phyloP scores from a whole-genome alignment of 305 asterid genomes.

The Solanum aculeatissimum region DNA sequence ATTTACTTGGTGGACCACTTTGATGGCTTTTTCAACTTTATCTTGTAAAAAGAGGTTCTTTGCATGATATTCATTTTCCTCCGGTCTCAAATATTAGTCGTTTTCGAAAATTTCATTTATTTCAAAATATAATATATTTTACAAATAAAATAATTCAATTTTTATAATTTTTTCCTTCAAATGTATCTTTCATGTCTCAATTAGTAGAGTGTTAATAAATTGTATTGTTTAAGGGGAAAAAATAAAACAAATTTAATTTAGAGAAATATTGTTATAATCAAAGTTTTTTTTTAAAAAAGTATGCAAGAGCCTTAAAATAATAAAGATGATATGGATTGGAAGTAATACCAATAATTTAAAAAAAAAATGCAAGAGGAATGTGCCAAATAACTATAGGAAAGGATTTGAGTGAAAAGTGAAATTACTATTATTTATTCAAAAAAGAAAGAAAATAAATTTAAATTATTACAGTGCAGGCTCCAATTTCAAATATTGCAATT shows the following conservation, averaged over 20 bases:
- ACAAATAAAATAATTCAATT: neutral
- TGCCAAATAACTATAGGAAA: neutral
- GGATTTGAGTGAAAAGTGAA: neutral
- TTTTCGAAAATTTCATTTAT: neutral
- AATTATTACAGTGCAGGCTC: neutral
- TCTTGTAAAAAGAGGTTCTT: neutral
- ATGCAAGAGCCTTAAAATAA: neutral
- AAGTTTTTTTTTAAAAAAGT: neutral
- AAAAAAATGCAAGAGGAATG: neutral
- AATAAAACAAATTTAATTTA: neutral
- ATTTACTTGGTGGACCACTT: slow-evolving; percentile 1
- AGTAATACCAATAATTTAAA: neutral
- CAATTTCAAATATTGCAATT: neutral
- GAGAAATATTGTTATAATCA: neutral
- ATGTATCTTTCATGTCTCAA: neutral
- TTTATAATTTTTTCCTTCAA: neutral
- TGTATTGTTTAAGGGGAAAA: neutral
- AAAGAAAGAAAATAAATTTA: neutral
- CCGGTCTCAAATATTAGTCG: neutral
- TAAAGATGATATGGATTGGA: neutral
- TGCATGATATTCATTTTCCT: neutral
- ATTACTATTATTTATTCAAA: neutral
- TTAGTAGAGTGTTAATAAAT: neutral
- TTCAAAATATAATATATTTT: neutral
- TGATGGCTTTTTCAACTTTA: neutral